phyloP scores from a whole-genome alignment of 2,329 filamentous ascomycete genomes.

The Aureobasidium zeae region DNA sequence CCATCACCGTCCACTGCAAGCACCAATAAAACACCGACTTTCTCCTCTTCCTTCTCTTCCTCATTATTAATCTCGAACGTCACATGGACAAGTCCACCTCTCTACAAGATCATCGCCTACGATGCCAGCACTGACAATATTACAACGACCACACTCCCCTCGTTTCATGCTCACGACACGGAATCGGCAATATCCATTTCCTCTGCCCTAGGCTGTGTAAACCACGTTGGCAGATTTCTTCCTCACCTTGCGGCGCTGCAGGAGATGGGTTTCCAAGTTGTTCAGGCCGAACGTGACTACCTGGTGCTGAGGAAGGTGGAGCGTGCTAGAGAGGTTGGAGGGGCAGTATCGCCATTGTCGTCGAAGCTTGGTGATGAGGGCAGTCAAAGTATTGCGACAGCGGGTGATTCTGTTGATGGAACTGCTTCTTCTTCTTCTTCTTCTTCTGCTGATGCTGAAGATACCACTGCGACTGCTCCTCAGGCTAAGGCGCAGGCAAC shows the following conservation, averaged over 20 bases:
- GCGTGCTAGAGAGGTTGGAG: too few relatives aligned
- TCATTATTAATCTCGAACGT: not conserved
- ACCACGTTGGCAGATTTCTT: slow-evolving; percentile 56
- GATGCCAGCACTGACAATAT: slow-evolving; percentile 51
- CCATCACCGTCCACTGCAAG: not conserved
- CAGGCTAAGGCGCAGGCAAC: too few relatives aligned
- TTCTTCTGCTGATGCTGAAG: too few relatives aligned
- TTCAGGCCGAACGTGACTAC: slow-evolving; percentile 53
- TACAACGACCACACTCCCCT: slow-evolving; percentile 49
- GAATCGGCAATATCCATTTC: slow-evolving; percentile 48
- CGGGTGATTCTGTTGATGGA: slow-evolving; percentile 51
- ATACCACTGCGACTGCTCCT: too few relatives aligned
- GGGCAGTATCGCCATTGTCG: too few relatives aligned
- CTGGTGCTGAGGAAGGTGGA: slow-evolving; percentile 60
- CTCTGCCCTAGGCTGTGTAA: slow-evolving; percentile 51
- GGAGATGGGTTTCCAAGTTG: slow-evolving; percentile 56
- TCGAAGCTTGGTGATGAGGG: too few relatives aligned
- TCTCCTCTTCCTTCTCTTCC: too few relatives aligned
- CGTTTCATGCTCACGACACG: slow-evolving; percentile 42
- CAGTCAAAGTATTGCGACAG: too few relatives aligned
- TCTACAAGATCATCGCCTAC: slow-evolving; percentile 60
- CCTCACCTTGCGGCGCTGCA: slow-evolving; percentile 52
- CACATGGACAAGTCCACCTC: slow-evolving; percentile 27
- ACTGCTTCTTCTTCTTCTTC: too few relatives aligned
- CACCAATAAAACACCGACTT: too few relatives aligned